A percentile compares a stretch with the other conserved stretches of the same genome.
Evolutionary conservation across 1,284 basidiomycete genomes (phyloP).

Genomic region (Inonotus obliquus): DNA sequence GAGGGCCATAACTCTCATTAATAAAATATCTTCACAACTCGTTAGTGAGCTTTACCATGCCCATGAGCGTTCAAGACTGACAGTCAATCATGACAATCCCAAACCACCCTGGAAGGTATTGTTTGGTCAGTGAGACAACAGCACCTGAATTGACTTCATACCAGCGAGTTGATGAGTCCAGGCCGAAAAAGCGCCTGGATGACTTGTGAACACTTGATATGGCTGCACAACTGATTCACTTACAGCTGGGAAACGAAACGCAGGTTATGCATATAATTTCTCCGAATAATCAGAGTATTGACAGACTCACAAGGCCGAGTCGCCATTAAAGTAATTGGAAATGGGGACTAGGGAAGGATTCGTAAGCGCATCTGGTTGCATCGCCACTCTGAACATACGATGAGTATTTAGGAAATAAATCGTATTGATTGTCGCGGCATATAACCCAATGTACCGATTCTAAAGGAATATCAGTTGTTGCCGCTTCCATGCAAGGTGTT

Average conservation of each 20-base stretch:
- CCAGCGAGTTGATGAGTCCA: constrained; percentile 8
- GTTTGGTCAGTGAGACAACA: neutral
- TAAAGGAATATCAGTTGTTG: neutral
- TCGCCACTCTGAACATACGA: neutral
- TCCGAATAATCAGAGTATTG: neutral
- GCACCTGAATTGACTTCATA: neutral
- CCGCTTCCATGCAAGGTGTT: neutral
- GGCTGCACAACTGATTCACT: neutral
- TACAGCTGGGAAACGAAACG: neutral
- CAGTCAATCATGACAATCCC: constrained; percentile 9
- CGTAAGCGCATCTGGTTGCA: neutral
- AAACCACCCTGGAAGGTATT: neutral
- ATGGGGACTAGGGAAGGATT: neutral
- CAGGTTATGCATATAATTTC: neutral
- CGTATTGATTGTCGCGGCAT: neutral
- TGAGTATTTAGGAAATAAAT: neutral
- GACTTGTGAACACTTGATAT: neutral
- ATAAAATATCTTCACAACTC: neutral
- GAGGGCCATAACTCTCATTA: constrained; percentile 9
- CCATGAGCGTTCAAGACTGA: neutral
- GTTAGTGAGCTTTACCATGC: neutral
- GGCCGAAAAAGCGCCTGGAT: neutral
- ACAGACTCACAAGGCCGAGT: neutral
- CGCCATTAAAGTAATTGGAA: neutral
- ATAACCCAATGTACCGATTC: constrained; percentile 9